Evolutionary conservation across 495 filamentous ascomycete genomes (phyloP).

Genomic region (Podospora fimiseda): DNA sequence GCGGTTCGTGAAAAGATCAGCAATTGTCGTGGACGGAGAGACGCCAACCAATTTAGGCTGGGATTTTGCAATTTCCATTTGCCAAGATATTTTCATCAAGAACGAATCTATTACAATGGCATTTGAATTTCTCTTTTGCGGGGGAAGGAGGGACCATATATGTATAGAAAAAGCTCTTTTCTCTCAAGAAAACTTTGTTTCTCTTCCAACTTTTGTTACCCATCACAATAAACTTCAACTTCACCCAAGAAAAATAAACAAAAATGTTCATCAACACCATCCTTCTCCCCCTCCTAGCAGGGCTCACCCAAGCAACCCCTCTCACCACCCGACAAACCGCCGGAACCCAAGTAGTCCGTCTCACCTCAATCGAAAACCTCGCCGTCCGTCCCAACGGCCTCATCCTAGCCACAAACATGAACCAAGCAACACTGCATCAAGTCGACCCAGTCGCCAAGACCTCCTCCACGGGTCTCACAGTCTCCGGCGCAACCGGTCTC

Average conservation of each 20-base stretch:
- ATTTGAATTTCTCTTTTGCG: not conserved
- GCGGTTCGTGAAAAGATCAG: not conserved
- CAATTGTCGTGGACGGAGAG: not conserved
- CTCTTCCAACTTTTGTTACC: not conserved
- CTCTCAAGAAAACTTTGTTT: not conserved
- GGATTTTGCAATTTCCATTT: not conserved
- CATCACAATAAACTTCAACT: not conserved
- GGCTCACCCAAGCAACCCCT: not conserved
- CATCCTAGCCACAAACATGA: slow-evolving; percentile 39
- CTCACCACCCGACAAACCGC: slow-evolving; percentile 12
- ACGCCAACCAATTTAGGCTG: slow-evolving; percentile 10
- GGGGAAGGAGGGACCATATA: not conserved
- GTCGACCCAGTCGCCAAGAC: slow-evolving; percentile 29
- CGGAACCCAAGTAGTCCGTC: slow-evolving; percentile 25
- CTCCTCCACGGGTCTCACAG: slow-evolving; percentile 24
- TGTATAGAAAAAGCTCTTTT: not conserved
- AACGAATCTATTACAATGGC: not conserved
- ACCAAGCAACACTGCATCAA: slow-evolving; percentile 27
- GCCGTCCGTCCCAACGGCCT: slow-evolving; percentile 41
- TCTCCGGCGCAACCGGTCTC: slow-evolving; percentile 30
- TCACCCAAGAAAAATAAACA: not conserved
- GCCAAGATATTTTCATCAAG: slow-evolving; percentile 4
- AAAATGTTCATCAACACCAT: not conserved
- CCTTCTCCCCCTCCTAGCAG: slow-evolving; percentile 5
- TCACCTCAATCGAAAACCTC: slow-evolving; percentile 41